Evolutionary conservation across 495 filamentous ascomycete species (phyloP).

Genomic region (Schizothecium vesticola): DNA sequence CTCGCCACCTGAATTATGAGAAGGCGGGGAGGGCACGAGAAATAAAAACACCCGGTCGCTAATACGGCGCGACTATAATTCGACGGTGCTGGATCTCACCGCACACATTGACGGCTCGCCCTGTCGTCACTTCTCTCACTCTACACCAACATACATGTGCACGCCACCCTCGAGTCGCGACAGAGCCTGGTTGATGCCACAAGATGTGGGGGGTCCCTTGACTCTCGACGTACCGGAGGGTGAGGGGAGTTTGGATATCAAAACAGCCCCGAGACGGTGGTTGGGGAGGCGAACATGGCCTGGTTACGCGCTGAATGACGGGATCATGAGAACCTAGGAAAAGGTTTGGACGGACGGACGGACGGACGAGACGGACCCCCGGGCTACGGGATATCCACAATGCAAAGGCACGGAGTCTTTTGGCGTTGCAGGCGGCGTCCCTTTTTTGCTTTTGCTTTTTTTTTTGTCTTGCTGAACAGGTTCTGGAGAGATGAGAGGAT

Average conservation of each 20-base stretch:
- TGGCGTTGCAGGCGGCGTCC: constrained; percentile 24
- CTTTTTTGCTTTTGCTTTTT: constrained; percentile 8
- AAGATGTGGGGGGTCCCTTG: neutral
- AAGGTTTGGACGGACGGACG: neutral
- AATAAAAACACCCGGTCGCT: neutral
- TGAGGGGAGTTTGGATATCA: neutral
- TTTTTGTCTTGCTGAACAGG: neutral
- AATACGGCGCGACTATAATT: neutral
- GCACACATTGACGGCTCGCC: constrained; percentile 6
- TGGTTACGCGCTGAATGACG: neutral
- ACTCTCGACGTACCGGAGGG: neutral
- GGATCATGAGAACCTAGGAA: constrained; percentile 1
- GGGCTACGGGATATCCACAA: constrained; percentile 12
- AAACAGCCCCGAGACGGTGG: neutral
- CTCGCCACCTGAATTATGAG: constrained; percentile 28
- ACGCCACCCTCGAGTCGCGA: neutral
- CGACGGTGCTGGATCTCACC: constrained; percentile 22
- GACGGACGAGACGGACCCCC: constrained; percentile 4
- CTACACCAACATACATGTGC: neutral
- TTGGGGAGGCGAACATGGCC: neutral
- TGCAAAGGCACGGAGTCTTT: constrained; percentile 16
- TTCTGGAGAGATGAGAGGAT: neutral
- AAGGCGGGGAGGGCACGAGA: neutral
- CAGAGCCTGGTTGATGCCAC: neutral
- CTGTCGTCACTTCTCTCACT: neutral